Evolutionary conservation across 75 land plant genomes (phyloP), one percentile per base, ranked within the genome.

Genomic region (Azolla pinnata): DNA sequence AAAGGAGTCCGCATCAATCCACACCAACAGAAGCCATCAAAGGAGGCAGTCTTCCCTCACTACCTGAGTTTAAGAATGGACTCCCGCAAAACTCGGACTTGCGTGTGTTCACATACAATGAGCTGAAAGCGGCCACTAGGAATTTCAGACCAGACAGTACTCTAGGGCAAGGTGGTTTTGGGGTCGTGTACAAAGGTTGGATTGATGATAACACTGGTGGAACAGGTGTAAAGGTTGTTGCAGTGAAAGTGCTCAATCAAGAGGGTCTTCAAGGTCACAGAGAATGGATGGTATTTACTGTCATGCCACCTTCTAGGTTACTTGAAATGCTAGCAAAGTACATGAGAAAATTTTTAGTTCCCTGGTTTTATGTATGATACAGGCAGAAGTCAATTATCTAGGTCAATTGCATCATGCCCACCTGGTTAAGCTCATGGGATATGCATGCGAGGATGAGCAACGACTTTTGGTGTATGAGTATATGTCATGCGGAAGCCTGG

Each of bases 121-220:
- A 86, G 58, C 71, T 83, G 68, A 79, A 58, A 54, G 18, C 68
- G 29, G 83, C 81, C 8, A 86, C 87, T 30, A 80, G 75, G 65
- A 71, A 75, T 23, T 86, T 86, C 61, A 60, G 83, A 14, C 63
- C 86, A 9, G 83, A 83, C 61, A 70, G 44, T 33, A 64, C 75
- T 28, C 65, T 86, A 33, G 90, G 90, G 8, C 83, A 83, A 68
- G 86, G 90, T 53, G 90, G 90, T 1, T 83, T 86, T 68, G 90
- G 90, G 19, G 40, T 80, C 34, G 90, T 86, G 30, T 82, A 82
- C 32, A 85, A 71, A 74, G 88, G 83, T 3, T 35, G 68, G 18
- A 79, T 83, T 17, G 80, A 83, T 66, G 83, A 77, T 59, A n/a
- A n/a, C n/a, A 68, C 31, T 65, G 71, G 76, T 24, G 67, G 73